A percentile compares a stretch with the other conserved stretches of the same genome.
Evolutionary conservation across 305 asterid genomes (phyloP).

Genomic region (Petunia hybrid): DNA sequence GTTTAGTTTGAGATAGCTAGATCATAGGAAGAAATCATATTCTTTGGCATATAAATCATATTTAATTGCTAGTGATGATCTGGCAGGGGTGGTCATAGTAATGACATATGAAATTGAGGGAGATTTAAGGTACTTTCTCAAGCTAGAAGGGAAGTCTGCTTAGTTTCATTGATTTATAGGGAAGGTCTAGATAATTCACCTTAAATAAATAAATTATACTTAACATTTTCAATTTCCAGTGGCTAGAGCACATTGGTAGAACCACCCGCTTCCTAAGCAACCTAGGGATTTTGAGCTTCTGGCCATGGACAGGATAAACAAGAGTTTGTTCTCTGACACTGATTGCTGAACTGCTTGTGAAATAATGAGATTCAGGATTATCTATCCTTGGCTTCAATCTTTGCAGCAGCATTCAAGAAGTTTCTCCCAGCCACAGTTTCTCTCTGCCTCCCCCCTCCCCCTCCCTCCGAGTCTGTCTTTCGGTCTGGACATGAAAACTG

Average conservation of each 20-base stretch:
- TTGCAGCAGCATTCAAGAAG: slow-evolving; percentile 7
- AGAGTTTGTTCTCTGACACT: no score
- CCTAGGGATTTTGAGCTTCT: neutral
- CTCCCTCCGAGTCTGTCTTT: neutral
- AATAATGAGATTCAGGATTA: neutral
- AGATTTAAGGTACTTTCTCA: no score
- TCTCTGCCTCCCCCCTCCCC: neutral
- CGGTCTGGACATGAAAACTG: neutral
- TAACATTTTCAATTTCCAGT: neutral
- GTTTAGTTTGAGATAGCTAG: neutral
- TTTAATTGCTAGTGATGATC: neutral
- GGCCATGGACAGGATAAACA: neutral
- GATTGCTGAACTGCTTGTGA: neutral
- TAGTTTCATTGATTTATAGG: no score
- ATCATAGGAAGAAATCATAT: neutral
- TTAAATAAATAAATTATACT: neutral
- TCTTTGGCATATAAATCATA: neutral
- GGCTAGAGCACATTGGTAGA: neutral
- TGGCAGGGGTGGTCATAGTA: neutral
- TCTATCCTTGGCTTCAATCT: neutral
- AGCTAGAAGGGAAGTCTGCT: no score
- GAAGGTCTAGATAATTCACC: neutral
- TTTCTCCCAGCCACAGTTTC: neutral
- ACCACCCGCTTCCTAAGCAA: neutral
- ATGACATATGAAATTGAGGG: neutral